Base-by-base conservation (phyloP, 2,329 filamentous ascomycete species). In the Fusarium pseudograminearum region DNA sequence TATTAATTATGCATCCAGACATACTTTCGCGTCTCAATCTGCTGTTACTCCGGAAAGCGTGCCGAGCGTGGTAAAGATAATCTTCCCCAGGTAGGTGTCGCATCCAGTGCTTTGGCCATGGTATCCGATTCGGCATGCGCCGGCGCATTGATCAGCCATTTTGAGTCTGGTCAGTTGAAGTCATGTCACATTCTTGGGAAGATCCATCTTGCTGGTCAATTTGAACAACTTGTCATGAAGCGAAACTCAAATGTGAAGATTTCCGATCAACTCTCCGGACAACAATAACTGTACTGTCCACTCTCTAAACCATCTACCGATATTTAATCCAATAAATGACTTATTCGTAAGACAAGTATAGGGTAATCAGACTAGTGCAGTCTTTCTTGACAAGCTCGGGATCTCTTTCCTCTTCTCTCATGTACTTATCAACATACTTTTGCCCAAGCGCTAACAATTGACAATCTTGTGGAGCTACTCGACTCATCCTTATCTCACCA, bases 331-430 rank as follows among this genome's bases (percentile, higher is more conserved):
- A 7, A 9, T 9, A 16, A 18, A 16, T 16, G 4, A 1, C 26
- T 20, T 7, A 24, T 26, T 38, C 5, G 31, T 5, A 6, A 2
- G 2, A 4, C 3, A 8, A 24, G 22, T 20, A 2, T 7, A 63
- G 48, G 50, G 42, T 45, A 57, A 7, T 12, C n/a, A 15, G 11
- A 3, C 22, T 15, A n/a, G 5, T 14, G 3, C n/a, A n/a, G n/a
- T n/a, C n/a, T n/a, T 15, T 31, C 16, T 22, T 64, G 26, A 30
- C 8, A 31, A 46, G 36, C n/a, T 68, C 67, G 67, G 67, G 38
- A 57, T 70, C 42, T 55, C 67, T 40, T 70, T 14, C 67, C 67
- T 20, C 5, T 52, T 65, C 18, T 10, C 67, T 20, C 4, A 48
- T 52, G 12, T 5, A 31, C 36, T 10, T 2, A 26, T 44, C 66